Percentiles rank a stretch among this genome's conserved stretches.
phyloP scores from a whole-genome alignment of 345 rosid species.

The Brassica carinata region DNA sequence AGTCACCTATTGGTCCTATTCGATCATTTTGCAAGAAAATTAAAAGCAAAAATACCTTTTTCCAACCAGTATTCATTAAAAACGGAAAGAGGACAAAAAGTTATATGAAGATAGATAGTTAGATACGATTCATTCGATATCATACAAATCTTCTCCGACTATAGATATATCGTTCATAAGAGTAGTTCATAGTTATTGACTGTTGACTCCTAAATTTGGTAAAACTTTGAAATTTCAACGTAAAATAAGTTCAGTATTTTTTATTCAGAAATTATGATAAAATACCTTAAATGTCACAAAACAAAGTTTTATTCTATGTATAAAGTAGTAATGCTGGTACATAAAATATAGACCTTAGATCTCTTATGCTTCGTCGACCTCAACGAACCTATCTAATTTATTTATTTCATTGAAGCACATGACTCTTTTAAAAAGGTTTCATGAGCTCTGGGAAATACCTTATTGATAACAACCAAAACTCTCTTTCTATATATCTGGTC shows the following conservation, averaged over 20 bases:
- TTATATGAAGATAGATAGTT: constrained; percentile 7
- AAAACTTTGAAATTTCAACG: neutral
- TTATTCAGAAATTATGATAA: neutral
- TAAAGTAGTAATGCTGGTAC: neutral
- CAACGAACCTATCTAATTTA: neutral
- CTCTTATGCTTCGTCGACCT: neutral
- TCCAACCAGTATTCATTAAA: constrained; percentile 17
- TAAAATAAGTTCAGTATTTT: neutral
- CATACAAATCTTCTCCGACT: neutral
- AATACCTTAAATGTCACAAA: neutral
- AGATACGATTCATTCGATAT: neutral
- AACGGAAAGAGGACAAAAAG: constrained; percentile 23
- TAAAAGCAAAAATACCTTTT: neutral
- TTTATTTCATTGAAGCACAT: neutral
- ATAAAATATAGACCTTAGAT: constrained; percentile 1
- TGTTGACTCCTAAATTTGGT: constrained; percentile 11
- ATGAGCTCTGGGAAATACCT: constrained; percentile 1
- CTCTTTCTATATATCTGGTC: neutral
- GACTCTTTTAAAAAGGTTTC: neutral
- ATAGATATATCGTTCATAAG: neutral
- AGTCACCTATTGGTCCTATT: constrained; percentile 8
- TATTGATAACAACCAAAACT: constrained; percentile 8
- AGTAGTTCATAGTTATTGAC: neutral
- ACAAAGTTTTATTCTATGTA: neutral
- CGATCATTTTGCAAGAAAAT: neutral